phyloP scores from a whole-genome alignment of 257 asterid genomes.

The Jacaranda copaia region DNA sequence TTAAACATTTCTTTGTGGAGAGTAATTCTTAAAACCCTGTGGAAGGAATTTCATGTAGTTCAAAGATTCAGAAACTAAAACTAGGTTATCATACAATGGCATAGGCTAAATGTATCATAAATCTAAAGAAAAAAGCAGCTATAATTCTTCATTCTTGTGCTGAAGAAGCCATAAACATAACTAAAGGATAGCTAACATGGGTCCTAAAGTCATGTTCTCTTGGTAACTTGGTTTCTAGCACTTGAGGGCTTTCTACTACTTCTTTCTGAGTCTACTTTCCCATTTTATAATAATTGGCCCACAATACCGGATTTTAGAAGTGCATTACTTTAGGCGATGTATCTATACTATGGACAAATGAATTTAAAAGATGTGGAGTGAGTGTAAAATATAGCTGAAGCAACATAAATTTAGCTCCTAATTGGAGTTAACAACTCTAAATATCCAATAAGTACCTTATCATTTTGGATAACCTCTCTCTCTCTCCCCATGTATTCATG shows the following conservation, averaged over 20 bases:
- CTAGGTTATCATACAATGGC: constrained; percentile 4
- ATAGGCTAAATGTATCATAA: background rate
- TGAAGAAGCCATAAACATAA: constrained; percentile 3
- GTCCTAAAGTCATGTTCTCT: background rate
- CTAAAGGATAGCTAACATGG: background rate
- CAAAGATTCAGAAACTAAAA: background rate
- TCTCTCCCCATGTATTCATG: background rate
- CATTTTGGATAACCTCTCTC: background rate
- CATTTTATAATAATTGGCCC: background rate
- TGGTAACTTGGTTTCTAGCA: background rate
- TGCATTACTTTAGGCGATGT: background rate
- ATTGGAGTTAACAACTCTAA: background rate
- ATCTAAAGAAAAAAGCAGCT: background rate
- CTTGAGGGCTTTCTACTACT: background rate
- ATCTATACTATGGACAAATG: background rate
- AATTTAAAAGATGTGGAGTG: background rate
- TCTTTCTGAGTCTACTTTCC: background rate
- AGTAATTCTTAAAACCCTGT: background rate
- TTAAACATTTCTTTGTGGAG: background rate
- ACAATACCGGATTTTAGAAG: background rate
- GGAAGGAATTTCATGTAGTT: background rate
- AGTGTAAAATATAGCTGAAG: background rate
- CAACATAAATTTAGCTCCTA: background rate
- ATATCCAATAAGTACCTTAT: background rate
- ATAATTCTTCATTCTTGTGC: background rate